These are phyloP conservation scores for Echeveria elegans DNA, from an alignment of 164 flowering plant genomes.

Conservation along the genomic window DNA sequence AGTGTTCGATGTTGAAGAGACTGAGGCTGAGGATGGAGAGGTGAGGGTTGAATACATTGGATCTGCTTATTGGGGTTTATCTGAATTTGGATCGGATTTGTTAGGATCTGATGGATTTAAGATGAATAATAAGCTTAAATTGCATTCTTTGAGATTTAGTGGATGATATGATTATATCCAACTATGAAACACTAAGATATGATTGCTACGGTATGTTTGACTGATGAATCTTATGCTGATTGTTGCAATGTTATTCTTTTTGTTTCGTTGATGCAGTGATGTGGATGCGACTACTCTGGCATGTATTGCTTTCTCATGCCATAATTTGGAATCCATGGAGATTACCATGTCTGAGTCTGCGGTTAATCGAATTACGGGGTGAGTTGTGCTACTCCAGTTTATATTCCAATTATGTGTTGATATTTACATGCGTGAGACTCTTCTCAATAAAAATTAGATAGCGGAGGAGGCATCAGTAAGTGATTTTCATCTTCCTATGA, in stretches of 20 bases:
- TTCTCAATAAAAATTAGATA: not conserved
- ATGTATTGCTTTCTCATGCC: constrained; percentile 93
- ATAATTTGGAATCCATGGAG: constrained; percentile 72
- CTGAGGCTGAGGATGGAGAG: constrained; percentile 77
- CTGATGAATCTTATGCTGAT: not conserved
- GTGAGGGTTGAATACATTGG: constrained; percentile 22
- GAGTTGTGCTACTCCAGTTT: constrained; percentile 9
- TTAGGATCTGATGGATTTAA: not conserved
- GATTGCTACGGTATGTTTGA: no score
- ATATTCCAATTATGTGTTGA: not conserved
- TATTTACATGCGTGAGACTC: not conserved
- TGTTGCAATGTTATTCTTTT: not conserved
- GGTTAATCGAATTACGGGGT: constrained; percentile 86
- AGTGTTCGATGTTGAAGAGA: constrained; percentile 61
- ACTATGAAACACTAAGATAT: no score
- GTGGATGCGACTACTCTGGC: constrained; percentile 88
- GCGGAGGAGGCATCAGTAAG: not conserved
- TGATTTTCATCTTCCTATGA: not conserved
- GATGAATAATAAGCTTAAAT: no score
- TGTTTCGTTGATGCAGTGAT: constrained; percentile 37
- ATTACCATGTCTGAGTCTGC: constrained; percentile 43
- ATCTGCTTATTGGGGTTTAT: not conserved
- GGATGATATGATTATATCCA: no score
- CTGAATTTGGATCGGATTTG: not conserved
- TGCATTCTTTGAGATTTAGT: no score